Conservation (phyloP, 805 yeast species). For the Candida maris region DNA sequence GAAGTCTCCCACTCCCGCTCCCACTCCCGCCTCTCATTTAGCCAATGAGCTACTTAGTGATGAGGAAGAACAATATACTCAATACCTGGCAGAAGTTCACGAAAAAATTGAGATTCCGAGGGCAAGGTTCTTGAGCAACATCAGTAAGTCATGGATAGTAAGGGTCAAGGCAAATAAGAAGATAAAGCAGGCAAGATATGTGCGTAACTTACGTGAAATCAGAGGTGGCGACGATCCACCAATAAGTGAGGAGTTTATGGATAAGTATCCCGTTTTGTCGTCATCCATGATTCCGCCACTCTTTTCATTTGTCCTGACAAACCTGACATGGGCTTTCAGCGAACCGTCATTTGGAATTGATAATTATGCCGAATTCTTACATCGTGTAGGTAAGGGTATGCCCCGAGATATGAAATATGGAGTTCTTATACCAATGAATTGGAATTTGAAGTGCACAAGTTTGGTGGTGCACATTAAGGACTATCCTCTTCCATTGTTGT, state of each 20-base stretch:
- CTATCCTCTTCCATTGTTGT: conserved; percentile 54
- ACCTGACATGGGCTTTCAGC: conserved; percentile 44
- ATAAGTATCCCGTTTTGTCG: conserved; percentile 27
- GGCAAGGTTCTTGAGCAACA: conserved; percentile 24
- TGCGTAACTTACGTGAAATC: neutral
- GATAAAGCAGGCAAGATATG: conserved; percentile 5
- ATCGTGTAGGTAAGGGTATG: conserved; percentile 44
- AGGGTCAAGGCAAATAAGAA: conserved; percentile 16
- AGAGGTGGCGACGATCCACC: conserved; percentile 26
- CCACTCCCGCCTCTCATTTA: conserved; percentile 13
- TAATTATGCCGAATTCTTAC: conserved; percentile 42
- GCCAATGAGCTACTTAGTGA: conserved; percentile 17
- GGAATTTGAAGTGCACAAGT: conserved; percentile 41
- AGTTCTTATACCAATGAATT: conserved; percentile 47
- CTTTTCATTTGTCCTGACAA: conserved; percentile 47
- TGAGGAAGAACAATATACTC: conserved; percentile 22
- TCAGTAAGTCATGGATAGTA: conserved; percentile 32
- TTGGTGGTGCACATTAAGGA: conserved; percentile 48
- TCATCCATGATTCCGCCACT: conserved; percentile 45
- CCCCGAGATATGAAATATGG: conserved; percentile 53
- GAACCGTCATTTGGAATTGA: conserved; percentile 51
- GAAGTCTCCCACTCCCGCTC: neutral
- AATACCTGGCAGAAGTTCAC: conserved; percentile 21
- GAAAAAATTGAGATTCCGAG: conserved; percentile 24
- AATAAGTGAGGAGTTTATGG: conserved; percentile 22